These are phyloP conservation scores for Starmerella bombi DNA, from an alignment of 805 yeast species.

Conservation along the genomic window DNA sequence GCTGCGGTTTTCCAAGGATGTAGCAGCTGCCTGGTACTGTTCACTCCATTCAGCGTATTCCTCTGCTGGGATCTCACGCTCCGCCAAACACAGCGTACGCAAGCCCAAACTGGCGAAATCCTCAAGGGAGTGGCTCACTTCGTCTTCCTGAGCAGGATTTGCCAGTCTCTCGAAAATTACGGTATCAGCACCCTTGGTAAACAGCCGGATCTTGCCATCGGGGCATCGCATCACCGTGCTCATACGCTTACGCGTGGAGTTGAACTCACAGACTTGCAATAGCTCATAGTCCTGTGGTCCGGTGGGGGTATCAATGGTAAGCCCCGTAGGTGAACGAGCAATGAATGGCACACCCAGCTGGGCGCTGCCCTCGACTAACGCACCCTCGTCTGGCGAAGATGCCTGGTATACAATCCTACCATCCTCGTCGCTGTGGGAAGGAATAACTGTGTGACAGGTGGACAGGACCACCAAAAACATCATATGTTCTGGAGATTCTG, in stretches of 20 bases:
- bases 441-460: constrained; percentile 95
- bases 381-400: constrained; percentile 98
- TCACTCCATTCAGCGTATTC: constrained; percentile 65
- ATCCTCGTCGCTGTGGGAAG: constrained; percentile 46
- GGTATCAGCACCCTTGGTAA: constrained; percentile 96
- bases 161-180: constrained; percentile 74
- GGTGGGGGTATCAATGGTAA: constrained; percentile 43
- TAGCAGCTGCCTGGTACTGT: constrained; percentile 64
- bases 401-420: constrained; percentile 81
- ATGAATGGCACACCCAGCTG: constrained; percentile 70
- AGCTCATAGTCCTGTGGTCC: constrained; percentile 57
- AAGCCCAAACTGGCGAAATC: constrained; percentile 95
- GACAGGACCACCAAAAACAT: constrained; percentile 75
- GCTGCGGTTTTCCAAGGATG: constrained; percentile 61
- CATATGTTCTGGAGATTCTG: constrained; percentile 25
- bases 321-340: constrained; percentile 72
- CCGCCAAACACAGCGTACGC: constrained; percentile 86
- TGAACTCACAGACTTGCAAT: constrained; percentile 86
- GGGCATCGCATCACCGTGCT: constrained; percentile 89
- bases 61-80: constrained; percentile 60
- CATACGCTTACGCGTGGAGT: constrained; percentile 96
- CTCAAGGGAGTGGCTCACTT: constrained; percentile 80
- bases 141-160: constrained; percentile 39
- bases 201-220: constrained; percentile 76
- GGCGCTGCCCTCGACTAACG: constrained; percentile 93